These are phyloP conservation scores for Astraeus odoratus DNA, from an alignment of 768 basidiomycete species.

Conservation along the genomic window DNA sequence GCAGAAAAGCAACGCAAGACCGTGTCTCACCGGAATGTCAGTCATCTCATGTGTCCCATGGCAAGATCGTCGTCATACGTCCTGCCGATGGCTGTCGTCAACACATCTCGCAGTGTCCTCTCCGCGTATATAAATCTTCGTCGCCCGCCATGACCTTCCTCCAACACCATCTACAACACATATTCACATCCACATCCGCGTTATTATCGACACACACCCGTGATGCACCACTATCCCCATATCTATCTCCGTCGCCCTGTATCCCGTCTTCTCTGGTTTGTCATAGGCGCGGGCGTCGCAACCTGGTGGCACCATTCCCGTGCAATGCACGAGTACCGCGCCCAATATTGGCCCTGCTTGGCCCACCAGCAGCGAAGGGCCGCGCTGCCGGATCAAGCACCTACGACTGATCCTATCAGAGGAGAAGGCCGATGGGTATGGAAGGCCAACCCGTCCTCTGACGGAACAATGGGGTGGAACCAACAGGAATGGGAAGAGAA, in stretches of 20 bases:
- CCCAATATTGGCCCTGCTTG: conserved; percentile 25
- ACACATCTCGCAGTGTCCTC: neutral
- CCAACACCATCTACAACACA: neutral
- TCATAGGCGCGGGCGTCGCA: conserved; percentile 45
- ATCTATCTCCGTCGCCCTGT: conserved; percentile 31
- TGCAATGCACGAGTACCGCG: conserved; percentile 36
- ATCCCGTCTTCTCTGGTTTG: conserved; percentile 66
- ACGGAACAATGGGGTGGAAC: conserved; percentile 16
- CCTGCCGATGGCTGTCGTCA: conserved; percentile 22
- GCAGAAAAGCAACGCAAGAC: too few relatives aligned
- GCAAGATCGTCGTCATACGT: neutral
- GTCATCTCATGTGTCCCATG: too few relatives aligned
- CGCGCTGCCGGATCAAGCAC: conserved; percentile 10
- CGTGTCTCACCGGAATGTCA: neutral
- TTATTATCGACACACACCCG: neutral
- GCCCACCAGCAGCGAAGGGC: conserved; percentile 17
- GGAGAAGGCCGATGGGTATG: conserved; percentile 1
- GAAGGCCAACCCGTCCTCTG: conserved; percentile 3
- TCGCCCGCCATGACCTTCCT: neutral
- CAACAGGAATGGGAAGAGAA: conserved; percentile 40
- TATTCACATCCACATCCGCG: neutral
- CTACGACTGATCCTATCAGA: conserved; percentile 6
- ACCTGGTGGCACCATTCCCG: conserved; percentile 34
- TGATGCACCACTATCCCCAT: conserved; percentile 19
- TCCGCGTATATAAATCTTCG: conserved; percentile 10